Percentiles rank a stretch among this genome's conserved stretches.
Conservation (phyloP, 495 filamentous ascomycete genomes). For the Filosporella fistucella region DNA sequence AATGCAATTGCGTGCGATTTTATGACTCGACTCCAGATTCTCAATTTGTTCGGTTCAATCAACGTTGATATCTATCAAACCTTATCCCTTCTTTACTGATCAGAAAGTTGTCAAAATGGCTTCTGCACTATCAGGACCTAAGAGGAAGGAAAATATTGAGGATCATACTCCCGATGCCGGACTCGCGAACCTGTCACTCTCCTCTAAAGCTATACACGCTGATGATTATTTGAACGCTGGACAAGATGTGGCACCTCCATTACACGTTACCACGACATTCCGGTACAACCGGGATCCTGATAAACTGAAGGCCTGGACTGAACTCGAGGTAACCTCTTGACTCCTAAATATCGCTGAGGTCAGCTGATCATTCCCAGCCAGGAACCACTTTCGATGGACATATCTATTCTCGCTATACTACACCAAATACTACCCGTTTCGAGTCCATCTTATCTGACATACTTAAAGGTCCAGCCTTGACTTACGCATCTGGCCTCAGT, state of each 20-base stretch:
- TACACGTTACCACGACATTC: conserved; percentile 87
- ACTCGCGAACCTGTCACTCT: conserved; percentile 35
- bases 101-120: conserved; percentile 21
- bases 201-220: conserved; percentile 80
- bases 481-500: conserved; percentile 80
- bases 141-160: conserved; percentile 7
- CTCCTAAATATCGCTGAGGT: not conserved
- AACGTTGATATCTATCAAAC: too few relatives aligned
- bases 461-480: conserved; percentile 61
- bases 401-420: conserved; percentile 75
- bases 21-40: too few relatives aligned
- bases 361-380: conserved; percentile 29
- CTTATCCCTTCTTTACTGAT: too few relatives aligned
- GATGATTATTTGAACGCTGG: conserved; percentile 72
- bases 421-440: conserved; percentile 76
- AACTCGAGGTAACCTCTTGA: conserved; percentile 35
- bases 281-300: conserved; percentile 70
- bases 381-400: conserved; percentile 39
- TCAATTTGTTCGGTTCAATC: too few relatives aligned
- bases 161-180: conserved; percentile 2
- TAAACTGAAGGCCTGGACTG: conserved; percentile 44
- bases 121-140: not conserved
- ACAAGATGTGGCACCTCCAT: conserved; percentile 74
- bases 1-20: too few relatives aligned
- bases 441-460: conserved; percentile 74